Evolutionary conservation across 2,329 filamentous ascomycete genomes (phyloP), one percentile per base, ranked within the genome.

Genomic region (Chrysoporthe austroafricana): DNA sequence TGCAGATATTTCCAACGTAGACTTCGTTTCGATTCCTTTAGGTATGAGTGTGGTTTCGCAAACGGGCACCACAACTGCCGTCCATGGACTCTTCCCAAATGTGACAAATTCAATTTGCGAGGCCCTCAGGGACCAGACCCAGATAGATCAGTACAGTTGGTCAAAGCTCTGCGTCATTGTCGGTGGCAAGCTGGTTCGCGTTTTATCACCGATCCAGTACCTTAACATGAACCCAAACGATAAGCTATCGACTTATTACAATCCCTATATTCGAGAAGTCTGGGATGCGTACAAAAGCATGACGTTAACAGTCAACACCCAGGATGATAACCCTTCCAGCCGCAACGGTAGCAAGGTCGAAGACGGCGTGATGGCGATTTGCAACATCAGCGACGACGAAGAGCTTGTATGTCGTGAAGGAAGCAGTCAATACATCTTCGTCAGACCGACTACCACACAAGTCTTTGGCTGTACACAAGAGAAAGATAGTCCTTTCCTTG

Each of bases 391-490:
- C 4, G 34, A 14, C 34, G 44, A 62, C 16, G 26, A 57, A 18
- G 4, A 57, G 6, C 9, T 46, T 11, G 42, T 62, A 2, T 59
- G 58, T n/a, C 62, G 39, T 6, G 5, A 7, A 14, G 34, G n/a
- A 4, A 21, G 43, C 57, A 42, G 26, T 3, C 50, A 26, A 18
- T 56, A 46, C 44, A 34, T 13, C 21, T 68, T 68, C n/a, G 21
- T 18, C n/a, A 66, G 39, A 18, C 66, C 66, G 3, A 66, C 21
- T 8, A 62, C 66, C 7, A 13, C 21, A 9, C 63, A 68, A 48
- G 58, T 66, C 18, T 66, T 68, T 21, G 66, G 66, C 16, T 68
- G 66, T 32, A 50, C 42, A 14, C 66, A 68, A 34, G 59, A 59
- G 3, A 32, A 50, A 3, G 39, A 7, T 3, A 61, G 57, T 34